Conservation (phyloP, 345 rosid species). For the Aquilaria yunnanensis region DNA sequence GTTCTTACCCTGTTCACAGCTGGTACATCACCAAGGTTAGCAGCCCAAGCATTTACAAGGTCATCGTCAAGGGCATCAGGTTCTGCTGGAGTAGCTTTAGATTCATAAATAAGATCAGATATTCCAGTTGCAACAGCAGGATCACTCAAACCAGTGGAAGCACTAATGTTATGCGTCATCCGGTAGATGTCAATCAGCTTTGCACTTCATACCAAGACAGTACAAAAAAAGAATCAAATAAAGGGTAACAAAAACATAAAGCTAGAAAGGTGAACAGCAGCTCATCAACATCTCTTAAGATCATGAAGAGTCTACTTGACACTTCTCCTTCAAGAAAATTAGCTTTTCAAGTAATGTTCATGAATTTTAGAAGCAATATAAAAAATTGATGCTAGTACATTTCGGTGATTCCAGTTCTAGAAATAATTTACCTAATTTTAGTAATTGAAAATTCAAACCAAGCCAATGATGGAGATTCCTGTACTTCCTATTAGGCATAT, state of each 20-base stretch:
- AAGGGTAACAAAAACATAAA: background rate
- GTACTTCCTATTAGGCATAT: too few relatives aligned
- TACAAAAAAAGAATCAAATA: slow-evolving; percentile 2
- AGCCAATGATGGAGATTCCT: too few relatives aligned
- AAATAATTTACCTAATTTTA: too few relatives aligned
- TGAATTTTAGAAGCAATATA: too few relatives aligned
- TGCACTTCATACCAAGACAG: slow-evolving; percentile 40
- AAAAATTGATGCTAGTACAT: too few relatives aligned
- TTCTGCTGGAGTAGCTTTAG: slow-evolving; percentile 62
- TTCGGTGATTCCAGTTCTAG: too few relatives aligned
- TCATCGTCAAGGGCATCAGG: slow-evolving; percentile 88
- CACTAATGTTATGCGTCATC: slow-evolving; percentile 80
- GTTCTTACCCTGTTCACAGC: slow-evolving; percentile 85
- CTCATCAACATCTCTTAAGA: too few relatives aligned
- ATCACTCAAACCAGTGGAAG: slow-evolving; percentile 76
- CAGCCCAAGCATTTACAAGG: slow-evolving; percentile 99
- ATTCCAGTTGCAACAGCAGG: slow-evolving; percentile 96
- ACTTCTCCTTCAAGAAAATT: background rate
- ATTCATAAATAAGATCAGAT: slow-evolving; percentile 86
- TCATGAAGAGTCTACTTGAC: background rate
- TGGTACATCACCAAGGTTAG: slow-evolving; percentile 96
- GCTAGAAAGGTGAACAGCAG: background rate
- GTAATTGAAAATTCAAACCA: too few relatives aligned
- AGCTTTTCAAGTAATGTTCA: too few relatives aligned
- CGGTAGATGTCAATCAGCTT: slow-evolving; percentile 86